Evolutionary conservation across 2,329 filamentous ascomycete species (phyloP), one percentile per base, ranked within the genome.

Genomic region (Alternaria metachromatica): DNA sequence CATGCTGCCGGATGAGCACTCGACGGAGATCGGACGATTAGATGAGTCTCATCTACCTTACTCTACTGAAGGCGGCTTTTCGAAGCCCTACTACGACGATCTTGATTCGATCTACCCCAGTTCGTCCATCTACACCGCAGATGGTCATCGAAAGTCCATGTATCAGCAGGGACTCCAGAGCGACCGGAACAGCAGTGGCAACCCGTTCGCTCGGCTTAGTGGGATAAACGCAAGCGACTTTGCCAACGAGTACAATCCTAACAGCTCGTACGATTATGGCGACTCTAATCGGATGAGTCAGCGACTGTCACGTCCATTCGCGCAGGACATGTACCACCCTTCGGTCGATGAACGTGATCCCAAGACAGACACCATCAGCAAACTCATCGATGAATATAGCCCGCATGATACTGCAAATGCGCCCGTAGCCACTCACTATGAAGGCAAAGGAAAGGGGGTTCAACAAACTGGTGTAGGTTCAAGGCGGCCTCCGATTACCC

Each of bases 321-420:
- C 65, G 1, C 65, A 69, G 51, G 65, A 71, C 1, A 45, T 69
- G 9, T 51, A 61, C n/a, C 62, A 64, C 49, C 67, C 56, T 21
- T 71, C 71, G 2, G 28, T 62, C 4, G 45, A 63, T 3, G 60
- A 58, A 26, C 58, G 53, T 4, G 67, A 67, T 23, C 63, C 69
- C 5, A 75, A 79, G 57, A 73, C 72, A 7, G 75, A 80, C 54
- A 78, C 77, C 0, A 72, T 79, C 46, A 75, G 73, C 65, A 74
- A 73, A 46, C 65, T 78, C 28, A 78, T 79, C 28, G 76, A 76
- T 20, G 68, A 74, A 8, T 79, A 78, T 43, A 65, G 68, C 15
- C 56, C 64, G 13, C 55, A 46, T 2, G 60, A 70, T 13, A 56
- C 28, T 20, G 50, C 58, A 4, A 59, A 57, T 15, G 62, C 55